Evolutionary conservation across 2,329 filamentous ascomycete species (phyloP), one percentile per base, ranked within the genome.

Genomic region (Ophiocordyceps robertsii): DNA sequence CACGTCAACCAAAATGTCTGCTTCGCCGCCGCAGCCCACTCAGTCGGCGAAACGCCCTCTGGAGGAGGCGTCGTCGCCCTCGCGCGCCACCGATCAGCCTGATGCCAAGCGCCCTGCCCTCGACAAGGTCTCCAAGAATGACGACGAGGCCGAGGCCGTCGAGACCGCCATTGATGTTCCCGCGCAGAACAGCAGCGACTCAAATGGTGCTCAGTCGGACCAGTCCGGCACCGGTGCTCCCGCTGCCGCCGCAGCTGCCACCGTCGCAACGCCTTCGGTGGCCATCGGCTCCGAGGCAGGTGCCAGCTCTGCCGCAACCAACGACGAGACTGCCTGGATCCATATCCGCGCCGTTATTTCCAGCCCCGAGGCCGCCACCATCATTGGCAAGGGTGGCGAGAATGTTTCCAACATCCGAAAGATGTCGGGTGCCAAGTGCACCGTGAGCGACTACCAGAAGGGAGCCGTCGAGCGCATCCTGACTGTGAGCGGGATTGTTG

Each of bases 301-400:
- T 7, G 54, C 57, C 56, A 64, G 68, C 61, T 63, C 71, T 47
- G 72, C 68, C 57, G 67, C 68, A 39, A 65, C 79, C 38, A 82
- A 92, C 54, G 92, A 98, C 58, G 92, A 98, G 69, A 88, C 84
- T 39, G 82, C 82, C 38, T 98, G 92, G 90, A 89, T 98, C 52
- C 92, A 98, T 61, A 85, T 98, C 54, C 84, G 92, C 53, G 87
- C 92, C 43, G 89, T 95, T 55, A 98, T 98, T 55, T 94, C 90
- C 41, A 98, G 90, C 64, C 87, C 88, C 38, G 92, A 98, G 65
- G 92, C 92, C 52, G 92, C 92, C 33, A 98, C 92, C 39, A 87
- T 95, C 51, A 98, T 98, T 64, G 92, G 92, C 59, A 98, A 98
- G 68, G 90, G 89, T 49, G 92, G 92, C 60, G 92, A 98, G 71